phyloP scores from a whole-genome alignment of 2,329 filamentous ascomycete species.

The Colletotrichum filicis region DNA sequence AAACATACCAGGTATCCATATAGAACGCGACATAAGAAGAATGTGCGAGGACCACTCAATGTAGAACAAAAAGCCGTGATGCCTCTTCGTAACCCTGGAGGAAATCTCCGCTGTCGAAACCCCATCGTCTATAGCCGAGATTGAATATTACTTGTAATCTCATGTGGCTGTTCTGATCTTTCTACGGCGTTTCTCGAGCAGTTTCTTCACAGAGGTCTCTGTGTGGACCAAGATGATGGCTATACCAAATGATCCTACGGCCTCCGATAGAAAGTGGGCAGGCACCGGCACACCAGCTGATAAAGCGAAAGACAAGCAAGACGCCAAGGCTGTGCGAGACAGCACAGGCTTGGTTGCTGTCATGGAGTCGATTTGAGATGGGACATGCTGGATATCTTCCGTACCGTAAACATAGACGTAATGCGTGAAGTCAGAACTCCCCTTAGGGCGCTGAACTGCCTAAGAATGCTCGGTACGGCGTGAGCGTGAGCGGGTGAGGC shows the following conservation, averaged over 20 bases:
- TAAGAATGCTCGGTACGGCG: background rate
- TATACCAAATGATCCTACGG: constrained; percentile 48
- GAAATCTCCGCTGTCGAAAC: constrained; percentile 39
- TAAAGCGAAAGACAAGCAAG: constrained; percentile 46
- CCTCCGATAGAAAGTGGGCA: constrained; percentile 45
- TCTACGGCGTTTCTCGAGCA: constrained; percentile 58
- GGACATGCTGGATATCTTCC: constrained; percentile 45
- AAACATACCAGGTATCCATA: constrained; percentile 43
- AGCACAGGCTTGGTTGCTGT: constrained; percentile 45
- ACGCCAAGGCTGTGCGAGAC: constrained; percentile 38
- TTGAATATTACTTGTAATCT: constrained; percentile 36
- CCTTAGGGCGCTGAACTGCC: background rate
- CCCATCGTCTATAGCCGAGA: constrained; percentile 23
- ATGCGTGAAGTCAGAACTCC: constrained; percentile 51
- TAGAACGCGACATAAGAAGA: constrained; percentile 49
- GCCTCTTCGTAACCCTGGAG: constrained; percentile 52
- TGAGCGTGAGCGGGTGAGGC: constrained; percentile 14
- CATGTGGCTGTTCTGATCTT: constrained; percentile 54
- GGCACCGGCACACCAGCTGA: constrained; percentile 42
- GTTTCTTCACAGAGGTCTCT: constrained; percentile 60
- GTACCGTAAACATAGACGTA: constrained; percentile 58
- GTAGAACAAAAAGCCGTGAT: constrained; percentile 58
- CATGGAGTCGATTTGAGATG: constrained; percentile 43
- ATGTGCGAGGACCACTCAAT: constrained; percentile 62
- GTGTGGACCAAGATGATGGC: constrained; percentile 51